Evolutionary conservation across 495 filamentous ascomycete species (phyloP), one percentile per base, ranked within the genome.

Genomic region (Aspergillus panamensis): DNA sequence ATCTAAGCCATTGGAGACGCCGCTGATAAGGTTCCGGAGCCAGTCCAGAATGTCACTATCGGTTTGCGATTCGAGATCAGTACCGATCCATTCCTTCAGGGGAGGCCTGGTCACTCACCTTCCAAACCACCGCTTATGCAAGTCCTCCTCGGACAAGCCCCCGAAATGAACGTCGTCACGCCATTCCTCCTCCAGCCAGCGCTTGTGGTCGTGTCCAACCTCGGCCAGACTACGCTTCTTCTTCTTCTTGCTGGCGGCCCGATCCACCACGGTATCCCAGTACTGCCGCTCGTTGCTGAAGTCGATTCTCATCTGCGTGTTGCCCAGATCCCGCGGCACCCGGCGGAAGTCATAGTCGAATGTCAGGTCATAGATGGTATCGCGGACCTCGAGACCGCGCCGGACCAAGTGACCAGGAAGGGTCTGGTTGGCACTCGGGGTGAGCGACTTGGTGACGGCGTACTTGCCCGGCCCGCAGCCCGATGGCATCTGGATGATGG

Each of bases 131-230:
- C 51, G 51, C 37, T 53, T 43, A 43, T 53, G 51, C n/a, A 53
- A 17, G 2, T 53, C 33, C 12, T 43, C 33, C 14, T 16, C 8
- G 0, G 32, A 43, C 10, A 53, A 16, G 8, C 16, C 51, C 1
- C 51, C 51, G 21, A 53, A 53, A 33, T 53, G 51, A 1, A 20
- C 9, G 21, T 53, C 51, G 7, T 53, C 51, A 3, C 51, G 51
- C 51, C 51, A 53, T 43, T 53, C 51, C 21, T 53, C 51, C 51
- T 53, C 51, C 16, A 53, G 16, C 51, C 51, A 53, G n/a, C 51
- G 51, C 9, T 30, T 21, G 20, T 53, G 51, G 35, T 53, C 25
- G 12, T 30, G 21, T 8, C 35, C 35, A 29, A 42, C 51, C 1
- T 53, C 51, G 4, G 33, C 32, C 33, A 53, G 13, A 14, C 33